Conservation (phyloP, 2,329 filamentous ascomycete genomes). For the Ophiocordyceps camponoti-leonardi region DNA sequence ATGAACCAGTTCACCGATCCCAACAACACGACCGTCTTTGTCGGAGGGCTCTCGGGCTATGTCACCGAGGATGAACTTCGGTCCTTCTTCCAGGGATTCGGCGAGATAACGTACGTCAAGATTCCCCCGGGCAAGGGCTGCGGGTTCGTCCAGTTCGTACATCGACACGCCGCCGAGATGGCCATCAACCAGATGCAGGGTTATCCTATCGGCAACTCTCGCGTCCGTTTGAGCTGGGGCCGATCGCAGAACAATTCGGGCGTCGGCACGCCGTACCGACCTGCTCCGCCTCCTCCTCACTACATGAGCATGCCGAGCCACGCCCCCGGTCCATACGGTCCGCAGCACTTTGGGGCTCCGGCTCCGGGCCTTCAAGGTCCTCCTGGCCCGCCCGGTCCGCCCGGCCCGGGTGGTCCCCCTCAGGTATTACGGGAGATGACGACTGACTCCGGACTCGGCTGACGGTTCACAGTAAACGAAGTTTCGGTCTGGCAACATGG, state of each 20-base stretch:
- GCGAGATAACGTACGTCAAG: slow-evolving; percentile 99
- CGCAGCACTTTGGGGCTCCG: slow-evolving; percentile 16
- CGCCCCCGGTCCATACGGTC: slow-evolving; percentile 24
- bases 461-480: slow-evolving; percentile 5
- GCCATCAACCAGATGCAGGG: slow-evolving; percentile 99
- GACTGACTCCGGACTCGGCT: not conserved
- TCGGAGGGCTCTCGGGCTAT: slow-evolving; percentile 90
- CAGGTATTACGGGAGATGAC: slow-evolving; percentile 14
- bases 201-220: slow-evolving; percentile 96
- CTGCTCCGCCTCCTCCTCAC: slow-evolving; percentile 54
- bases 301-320: slow-evolving; percentile 32
- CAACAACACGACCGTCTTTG: slow-evolving; percentile 98
- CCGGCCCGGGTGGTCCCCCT: slow-evolving; percentile 18
- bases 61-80: slow-evolving; percentile 99
- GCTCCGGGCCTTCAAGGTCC: slow-evolving; percentile 20
- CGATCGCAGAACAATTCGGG: slow-evolving; percentile 98
- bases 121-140: slow-evolving; percentile 98
- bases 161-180: slow-evolving; percentile 98
- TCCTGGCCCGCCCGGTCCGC: slow-evolving; percentile 18
- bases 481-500: not conserved
- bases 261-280: slow-evolving; percentile 91
- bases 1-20: slow-evolving; percentile 99
- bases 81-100: slow-evolving; percentile 98
- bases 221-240: slow-evolving; percentile 93
- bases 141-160: slow-evolving; percentile 97